A percentile compares a stretch with the other conserved stretches of the same genome.
Evolutionary conservation across 805 yeast species (phyloP).

Genomic region (Monosporozyma yasuniensis): DNA sequence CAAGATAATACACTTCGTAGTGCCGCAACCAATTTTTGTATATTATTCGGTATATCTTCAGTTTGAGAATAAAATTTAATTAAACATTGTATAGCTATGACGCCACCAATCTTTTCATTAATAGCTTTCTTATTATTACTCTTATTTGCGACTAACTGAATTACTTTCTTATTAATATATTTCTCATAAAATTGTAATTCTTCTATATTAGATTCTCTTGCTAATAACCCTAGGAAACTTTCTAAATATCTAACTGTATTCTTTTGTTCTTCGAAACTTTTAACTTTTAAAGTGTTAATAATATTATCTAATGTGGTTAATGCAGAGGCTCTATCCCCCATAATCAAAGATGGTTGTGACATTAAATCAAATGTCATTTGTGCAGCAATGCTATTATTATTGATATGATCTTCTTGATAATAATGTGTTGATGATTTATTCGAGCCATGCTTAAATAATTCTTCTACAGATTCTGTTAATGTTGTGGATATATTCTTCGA

Average conservation of each 20-base stretch:
- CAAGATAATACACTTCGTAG: constrained; percentile 66
- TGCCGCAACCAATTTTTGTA: constrained; percentile 76
- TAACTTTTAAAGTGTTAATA: constrained; percentile 26
- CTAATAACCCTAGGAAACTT: constrained; percentile 54
- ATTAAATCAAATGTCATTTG: not conserved
- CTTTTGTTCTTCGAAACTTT: constrained; percentile 22
- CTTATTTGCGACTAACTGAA: constrained; percentile 52
- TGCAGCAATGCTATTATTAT: not conserved
- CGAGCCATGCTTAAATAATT: not conserved
- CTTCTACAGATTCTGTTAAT: not conserved
- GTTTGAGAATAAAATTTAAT: constrained; percentile 71
- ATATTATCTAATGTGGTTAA: constrained; percentile 24
- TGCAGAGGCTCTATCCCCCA: constrained; percentile 2
- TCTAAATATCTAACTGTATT: constrained; percentile 57
- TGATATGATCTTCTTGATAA: not conserved
- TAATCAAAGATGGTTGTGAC: not conserved
- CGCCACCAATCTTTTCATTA: constrained; percentile 70
- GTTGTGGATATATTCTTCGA: not conserved
- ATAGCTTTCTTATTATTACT: constrained; percentile 31
- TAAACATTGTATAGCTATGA: constrained; percentile 77
- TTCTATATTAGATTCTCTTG: constrained; percentile 71
- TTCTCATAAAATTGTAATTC: constrained; percentile 67
- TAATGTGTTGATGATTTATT: not conserved
- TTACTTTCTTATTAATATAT: constrained; percentile 73
- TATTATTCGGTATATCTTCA: constrained; percentile 73